Base-by-base conservation (phyloP, 306 rosid genomes). In the Adenanthera pavonina region DNA sequence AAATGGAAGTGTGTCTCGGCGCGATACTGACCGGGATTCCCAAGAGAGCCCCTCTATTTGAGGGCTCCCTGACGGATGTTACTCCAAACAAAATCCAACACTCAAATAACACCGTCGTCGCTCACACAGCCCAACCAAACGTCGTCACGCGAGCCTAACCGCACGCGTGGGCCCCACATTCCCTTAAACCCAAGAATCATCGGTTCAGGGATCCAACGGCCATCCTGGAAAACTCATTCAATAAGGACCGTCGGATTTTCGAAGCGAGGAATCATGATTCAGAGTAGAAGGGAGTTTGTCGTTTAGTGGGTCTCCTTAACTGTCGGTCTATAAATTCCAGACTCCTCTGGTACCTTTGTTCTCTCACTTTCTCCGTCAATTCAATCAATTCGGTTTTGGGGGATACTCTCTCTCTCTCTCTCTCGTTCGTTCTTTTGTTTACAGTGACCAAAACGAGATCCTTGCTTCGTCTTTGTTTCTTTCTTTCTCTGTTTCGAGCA, bases 401-500 rank as follows among this genome's bases (percentile, higher is more conserved):
- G 8, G 4, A 52, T 52, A 0, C 59, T 1, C 4, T 2, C n/a
- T n/a, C 19, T 25, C 5, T 33, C 6, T 20, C 67, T 60, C 5
- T 35, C 33, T 7, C 12, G 61, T 54, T 54, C n/a, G 35, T 17
- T 53, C 59, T 7, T n/a, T 56, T 33, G 33, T 17, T 66, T 43
- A 1, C 51, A 38, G 49, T 67, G 49, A 41, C 51, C 3, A 19
- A 38, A 66, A 3, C 47, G 2, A 40, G 33, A 66, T 8, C 15
- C 19, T 15, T 5, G 17, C 43, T 36, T 5, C 17, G 1, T 33
- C 9, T 12, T 62, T 34, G 8, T 14, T 62, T 62, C 6, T 60
- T 4, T 61, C 20, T 71, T 10, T 66, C 35, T 69, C 5, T 15
- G 9, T 4, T 33, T 10, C 25, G 33, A 75, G 75, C 67, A 95